A percentile compares a stretch with the other conserved stretches of the same genome.
phyloP scores from a whole-genome alignment of 768 basidiomycete species.

The Brasilioporus rufonigricans region DNA sequence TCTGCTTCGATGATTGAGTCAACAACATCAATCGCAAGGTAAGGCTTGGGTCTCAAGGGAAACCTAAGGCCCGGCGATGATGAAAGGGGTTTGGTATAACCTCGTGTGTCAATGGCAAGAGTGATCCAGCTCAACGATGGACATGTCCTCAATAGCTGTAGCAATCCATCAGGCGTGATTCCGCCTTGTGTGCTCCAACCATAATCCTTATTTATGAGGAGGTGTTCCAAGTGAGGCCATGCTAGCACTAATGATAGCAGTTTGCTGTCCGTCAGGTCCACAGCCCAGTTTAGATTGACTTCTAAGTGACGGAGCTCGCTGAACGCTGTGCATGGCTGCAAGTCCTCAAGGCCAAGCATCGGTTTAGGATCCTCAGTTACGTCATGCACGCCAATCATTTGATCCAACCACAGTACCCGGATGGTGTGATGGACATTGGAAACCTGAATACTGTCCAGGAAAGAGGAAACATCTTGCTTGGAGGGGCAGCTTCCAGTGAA shows the following conservation, averaged over 20 bases:
- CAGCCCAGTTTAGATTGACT: not conserved
- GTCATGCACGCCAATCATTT: not conserved
- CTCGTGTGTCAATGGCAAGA: not conserved
- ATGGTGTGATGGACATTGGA: no score
- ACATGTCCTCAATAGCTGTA: not conserved
- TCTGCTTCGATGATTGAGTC: not conserved
- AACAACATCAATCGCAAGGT: not conserved
- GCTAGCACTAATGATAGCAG: conserved; percentile 1
- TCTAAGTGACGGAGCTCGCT: not conserved
- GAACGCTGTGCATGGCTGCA: conserved; percentile 2
- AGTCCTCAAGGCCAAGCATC: not conserved
- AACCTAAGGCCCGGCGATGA: not conserved
- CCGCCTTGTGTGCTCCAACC: conserved; percentile 3
- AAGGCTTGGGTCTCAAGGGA: no score
- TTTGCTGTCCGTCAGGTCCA: not conserved
- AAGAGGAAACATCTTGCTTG: no score
- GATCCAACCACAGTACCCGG: not conserved
- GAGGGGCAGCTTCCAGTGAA: no score
- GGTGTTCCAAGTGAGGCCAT: conserved; percentile 5
- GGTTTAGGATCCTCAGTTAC: no score
- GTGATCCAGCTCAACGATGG: not conserved
- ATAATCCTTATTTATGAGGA: conserved; percentile 1
- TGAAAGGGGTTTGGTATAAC: not conserved
- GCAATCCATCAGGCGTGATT: not conserved
- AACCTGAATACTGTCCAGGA: no score